Percentiles rank a stretch among this genome's conserved stretches.
phyloP scores from a whole-genome alignment of 768 basidiomycete genomes.

The Leccinum obscurum region DNA sequence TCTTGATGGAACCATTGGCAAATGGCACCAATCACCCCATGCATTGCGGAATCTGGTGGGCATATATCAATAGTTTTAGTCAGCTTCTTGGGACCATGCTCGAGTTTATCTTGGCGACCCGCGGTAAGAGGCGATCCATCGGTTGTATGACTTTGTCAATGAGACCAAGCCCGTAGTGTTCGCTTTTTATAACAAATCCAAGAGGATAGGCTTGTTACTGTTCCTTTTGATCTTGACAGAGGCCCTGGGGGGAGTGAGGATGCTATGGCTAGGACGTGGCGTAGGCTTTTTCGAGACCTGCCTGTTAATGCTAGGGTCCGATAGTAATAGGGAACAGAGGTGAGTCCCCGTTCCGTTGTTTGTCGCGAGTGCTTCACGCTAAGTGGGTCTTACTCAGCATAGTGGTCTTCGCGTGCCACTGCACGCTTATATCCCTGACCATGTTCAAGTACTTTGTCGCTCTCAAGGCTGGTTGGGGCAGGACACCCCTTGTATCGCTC shows the following conservation, averaged over 20 bases:
- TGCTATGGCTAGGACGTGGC: background rate
- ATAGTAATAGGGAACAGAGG: background rate
- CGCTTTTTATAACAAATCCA: slow-evolving; percentile 23
- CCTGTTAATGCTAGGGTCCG: background rate
- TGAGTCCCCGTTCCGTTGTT: background rate
- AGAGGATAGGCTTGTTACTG: slow-evolving; percentile 10
- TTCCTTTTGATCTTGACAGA: slow-evolving; percentile 2
- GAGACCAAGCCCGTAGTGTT: slow-evolving; percentile 12
- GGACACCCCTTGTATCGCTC: too few species aligned
- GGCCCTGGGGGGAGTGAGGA: background rate
- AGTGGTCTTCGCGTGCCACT: slow-evolving; percentile 8
- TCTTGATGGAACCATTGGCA: slow-evolving; percentile 5
- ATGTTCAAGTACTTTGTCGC: slow-evolving; percentile 20
- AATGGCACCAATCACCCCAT: slow-evolving; percentile 11
- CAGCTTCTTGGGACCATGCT: slow-evolving; percentile 15
- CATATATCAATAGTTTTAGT: slow-evolving; percentile 3
- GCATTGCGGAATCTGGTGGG: slow-evolving; percentile 14
- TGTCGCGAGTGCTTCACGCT: background rate
- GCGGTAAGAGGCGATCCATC: slow-evolving; percentile 6
- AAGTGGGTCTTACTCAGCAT: background rate
- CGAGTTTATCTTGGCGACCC: slow-evolving; percentile 19
- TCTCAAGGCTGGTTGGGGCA: slow-evolving; percentile 18
- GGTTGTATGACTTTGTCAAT: background rate
- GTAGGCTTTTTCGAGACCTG: background rate
- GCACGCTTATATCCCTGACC: slow-evolving; percentile 16